Percentiles rank a stretch among this genome's conserved stretches.
Conservation (phyloP, 2,329 filamentous ascomycete genomes). For the Sarocladium brachiariae region DNA sequence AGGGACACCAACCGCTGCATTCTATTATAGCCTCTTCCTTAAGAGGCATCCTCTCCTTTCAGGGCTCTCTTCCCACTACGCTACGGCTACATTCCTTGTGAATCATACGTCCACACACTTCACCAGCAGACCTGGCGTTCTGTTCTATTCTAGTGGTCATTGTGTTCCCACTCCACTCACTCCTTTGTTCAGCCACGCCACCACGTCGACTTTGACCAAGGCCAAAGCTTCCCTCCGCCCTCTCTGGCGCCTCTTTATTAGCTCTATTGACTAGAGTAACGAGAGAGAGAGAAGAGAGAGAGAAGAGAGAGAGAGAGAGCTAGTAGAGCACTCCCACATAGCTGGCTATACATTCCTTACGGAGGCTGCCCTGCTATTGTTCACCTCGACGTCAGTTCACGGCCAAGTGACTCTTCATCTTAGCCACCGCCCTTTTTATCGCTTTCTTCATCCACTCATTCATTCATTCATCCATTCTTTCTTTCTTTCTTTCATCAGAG, state of each 20-base stretch:
- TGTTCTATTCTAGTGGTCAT: not conserved
- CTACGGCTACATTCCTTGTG: conserved; percentile 6
- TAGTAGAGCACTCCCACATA: not conserved
- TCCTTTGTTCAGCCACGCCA: not conserved
- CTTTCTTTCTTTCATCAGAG: too few species aligned
- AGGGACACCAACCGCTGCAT: too few species aligned
- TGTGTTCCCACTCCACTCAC: not conserved
- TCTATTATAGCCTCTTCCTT: not conserved
- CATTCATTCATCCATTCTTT: too few species aligned
- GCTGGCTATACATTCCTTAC: conserved; percentile 1
- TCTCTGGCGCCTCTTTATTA: not conserved
- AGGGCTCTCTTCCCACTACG: too few species aligned
- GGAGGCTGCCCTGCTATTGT: conserved; percentile 4
- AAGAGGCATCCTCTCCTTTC: not conserved
- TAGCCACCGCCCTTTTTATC: conserved; percentile 2
- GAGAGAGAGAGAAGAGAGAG: not conserved
- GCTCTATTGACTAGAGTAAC: not conserved
- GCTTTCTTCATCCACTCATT: not conserved
- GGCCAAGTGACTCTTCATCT: not conserved
- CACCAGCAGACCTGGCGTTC: too few species aligned
- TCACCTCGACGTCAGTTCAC: not conserved
- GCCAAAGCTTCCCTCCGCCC: conserved; percentile 1
- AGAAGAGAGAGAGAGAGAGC: too few species aligned
- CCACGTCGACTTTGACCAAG: not conserved
- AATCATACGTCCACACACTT: not conserved